A percentile compares a stretch with the other conserved stretches of the same genome.
phyloP scores from a whole-genome alignment of 352 stramenopile species.

The Phytophthora pinifolia region DNA sequence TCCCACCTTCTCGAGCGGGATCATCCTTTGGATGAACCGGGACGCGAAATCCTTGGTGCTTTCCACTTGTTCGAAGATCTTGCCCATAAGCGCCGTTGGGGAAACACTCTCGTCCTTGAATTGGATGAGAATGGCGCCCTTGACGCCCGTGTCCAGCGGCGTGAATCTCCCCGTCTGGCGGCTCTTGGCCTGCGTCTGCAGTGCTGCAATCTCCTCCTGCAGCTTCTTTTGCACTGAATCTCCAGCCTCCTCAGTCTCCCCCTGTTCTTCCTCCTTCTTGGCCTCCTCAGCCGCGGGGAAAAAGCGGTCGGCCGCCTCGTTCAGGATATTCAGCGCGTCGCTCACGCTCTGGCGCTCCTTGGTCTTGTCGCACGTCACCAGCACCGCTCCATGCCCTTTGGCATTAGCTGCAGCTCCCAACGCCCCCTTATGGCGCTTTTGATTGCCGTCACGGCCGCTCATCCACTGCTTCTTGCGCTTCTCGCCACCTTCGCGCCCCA shows the following conservation, averaged over 20 bases:
- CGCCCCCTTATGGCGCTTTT: constrained; percentile 67
- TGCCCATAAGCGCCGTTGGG: constrained; percentile 43
- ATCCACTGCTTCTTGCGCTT: constrained; percentile 69
- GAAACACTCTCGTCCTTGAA: constrained; percentile 54
- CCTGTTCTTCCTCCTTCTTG: constrained; percentile 22
- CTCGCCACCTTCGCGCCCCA: constrained; percentile 36
- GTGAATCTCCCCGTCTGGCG: constrained; percentile 71
- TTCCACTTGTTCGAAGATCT: constrained; percentile 69
- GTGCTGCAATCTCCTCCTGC: constrained; percentile 61
- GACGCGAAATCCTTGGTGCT: constrained; percentile 69
- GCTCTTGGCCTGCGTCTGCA: constrained; percentile 58
- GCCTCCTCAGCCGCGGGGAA: constrained; percentile 39
- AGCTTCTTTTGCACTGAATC: constrained; percentile 68
- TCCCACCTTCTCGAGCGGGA: constrained; percentile 69
- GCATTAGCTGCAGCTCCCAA: constrained; percentile 47
- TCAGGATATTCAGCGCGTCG: constrained; percentile 75
- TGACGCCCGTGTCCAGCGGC: constrained; percentile 70
- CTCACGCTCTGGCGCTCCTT: constrained; percentile 74
- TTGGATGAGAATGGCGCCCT: constrained; percentile 71
- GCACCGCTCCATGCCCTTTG: constrained; percentile 57
- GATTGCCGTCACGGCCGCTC: constrained; percentile 29
- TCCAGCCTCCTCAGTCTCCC: constrained; percentile 10
- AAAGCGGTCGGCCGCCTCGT: constrained; percentile 67
- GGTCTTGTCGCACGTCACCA: constrained; percentile 78
- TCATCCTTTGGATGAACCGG: constrained; percentile 74